These are phyloP conservation scores for Phytophthora hybrid DNA, from an alignment of 352 stramenopile species.

Conservation along the genomic window DNA sequence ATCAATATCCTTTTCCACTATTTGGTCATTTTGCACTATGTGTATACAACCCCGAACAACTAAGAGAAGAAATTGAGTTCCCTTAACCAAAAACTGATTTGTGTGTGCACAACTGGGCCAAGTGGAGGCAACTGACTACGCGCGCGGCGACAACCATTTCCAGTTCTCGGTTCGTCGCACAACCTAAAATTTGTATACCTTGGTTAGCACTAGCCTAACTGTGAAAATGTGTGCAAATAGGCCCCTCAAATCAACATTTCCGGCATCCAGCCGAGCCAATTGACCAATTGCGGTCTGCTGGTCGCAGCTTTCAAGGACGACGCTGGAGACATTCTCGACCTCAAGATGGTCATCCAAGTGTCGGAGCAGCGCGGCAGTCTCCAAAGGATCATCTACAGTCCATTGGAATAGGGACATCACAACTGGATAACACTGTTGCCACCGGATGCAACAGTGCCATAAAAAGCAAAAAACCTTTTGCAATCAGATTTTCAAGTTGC, in stretches of 20 bases:
- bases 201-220: neutral
- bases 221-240: constrained; percentile 38
- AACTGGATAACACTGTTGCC: constrained; percentile 1
- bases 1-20: constrained; percentile 82
- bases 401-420: constrained; percentile 71
- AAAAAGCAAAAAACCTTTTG: neutral
- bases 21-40: constrained; percentile 4
- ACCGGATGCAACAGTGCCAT: neutral
- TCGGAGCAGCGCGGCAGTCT: constrained; percentile 75
- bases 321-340: constrained; percentile 78
- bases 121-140: constrained; percentile 72
- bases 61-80: constrained; percentile 10
- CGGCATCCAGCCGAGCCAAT: constrained; percentile 81
- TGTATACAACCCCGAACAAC: neutral
- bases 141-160: constrained; percentile 78
- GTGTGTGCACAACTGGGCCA: constrained; percentile 72
- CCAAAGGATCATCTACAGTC: constrained; percentile 90
- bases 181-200: neutral
- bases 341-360: constrained; percentile 92
- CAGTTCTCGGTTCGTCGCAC: constrained; percentile 78
- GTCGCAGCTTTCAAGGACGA: constrained; percentile 83
- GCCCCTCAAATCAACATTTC: constrained; percentile 72
- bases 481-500: neutral
- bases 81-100: constrained; percentile 43
- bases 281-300: constrained; percentile 90